Base-by-base conservation (phyloP, 2,329 filamentous ascomycete species). In the Ilyonectria mors-panacis region DNA sequence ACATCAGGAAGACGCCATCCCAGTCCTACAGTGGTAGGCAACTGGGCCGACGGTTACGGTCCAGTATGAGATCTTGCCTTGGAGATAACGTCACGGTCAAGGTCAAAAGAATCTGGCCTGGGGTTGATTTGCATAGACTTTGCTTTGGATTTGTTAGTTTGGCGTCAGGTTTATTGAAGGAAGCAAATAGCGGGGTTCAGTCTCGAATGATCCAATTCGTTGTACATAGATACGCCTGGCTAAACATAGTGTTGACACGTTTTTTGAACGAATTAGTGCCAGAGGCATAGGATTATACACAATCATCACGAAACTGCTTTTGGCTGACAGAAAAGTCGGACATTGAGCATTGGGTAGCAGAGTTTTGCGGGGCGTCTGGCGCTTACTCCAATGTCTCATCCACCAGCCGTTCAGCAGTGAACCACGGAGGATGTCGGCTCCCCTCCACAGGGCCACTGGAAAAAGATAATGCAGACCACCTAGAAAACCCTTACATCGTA, bases 171-270 rank as follows among this genome's bases (percentile, higher is more conserved):
- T 55, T 10, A 35, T n/a, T 39, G 19, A 55, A 48, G 28, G 42
- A 56, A 37, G 15, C 13, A 53, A 6, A 19, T 8, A n/a, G 30
- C 30, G 28, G 12, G 39, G 30, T 21, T 35, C 50, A 33, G n/a
- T 33, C 19, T 53, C 12, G 50, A 19, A 35, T 53, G n/a, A 7
- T 5, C 21, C 13, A 30, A 53, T 35, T 53, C n/a, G 30, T 23
- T 58, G 61, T 64, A 59, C 19, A 54, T 64, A 59, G 13, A 45
- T 58, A 53, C n/a, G n/a, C 50, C 50, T 23, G 35, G 19, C 35
- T 23, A n/a, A 30, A 35, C 21, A 53, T 53, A 51, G 30, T 12
- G 6, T 37, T 35, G 30, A 26, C 26, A 26, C 26, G 10, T 15
- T 53, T 12, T 51, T 33, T 50, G 3, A 53, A 15, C n/a, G 10